Percentiles rank a stretch among this genome's conserved stretches.
Conservation (phyloP, 768 basidiomycete species). For the Baorangia bicolor region DNA sequence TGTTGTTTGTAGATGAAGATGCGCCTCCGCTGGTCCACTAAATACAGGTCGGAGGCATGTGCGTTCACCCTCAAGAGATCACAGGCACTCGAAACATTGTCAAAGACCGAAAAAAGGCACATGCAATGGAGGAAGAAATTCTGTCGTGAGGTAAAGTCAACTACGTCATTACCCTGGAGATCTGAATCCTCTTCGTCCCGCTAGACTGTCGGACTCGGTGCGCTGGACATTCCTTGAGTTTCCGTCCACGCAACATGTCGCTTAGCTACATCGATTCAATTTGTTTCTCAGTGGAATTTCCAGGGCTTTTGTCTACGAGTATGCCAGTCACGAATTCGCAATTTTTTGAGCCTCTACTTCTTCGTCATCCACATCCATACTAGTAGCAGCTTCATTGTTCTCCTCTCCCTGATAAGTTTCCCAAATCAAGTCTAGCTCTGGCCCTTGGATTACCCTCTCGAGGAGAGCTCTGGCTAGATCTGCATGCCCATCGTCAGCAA, state of each 20-base stretch:
- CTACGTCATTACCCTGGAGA: neutral
- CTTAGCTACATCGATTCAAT: neutral
- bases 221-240: slow-evolving; percentile 17
- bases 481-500: slow-evolving; percentile 25
- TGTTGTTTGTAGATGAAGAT: slow-evolving; percentile 34
- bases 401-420: slow-evolving; percentile 53
- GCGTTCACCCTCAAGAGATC: slow-evolving; percentile 44
- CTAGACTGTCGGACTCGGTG: slow-evolving; percentile 20
- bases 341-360: slow-evolving; percentile 41
- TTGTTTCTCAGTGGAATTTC: neutral
- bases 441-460: slow-evolving; percentile 69
- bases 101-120: slow-evolving; percentile 40
- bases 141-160: slow-evolving; percentile 44
- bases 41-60: slow-evolving; percentile 55
- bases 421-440: slow-evolving; percentile 67
- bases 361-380: slow-evolving; percentile 60
- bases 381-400: slow-evolving; percentile 31
- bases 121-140: slow-evolving; percentile 57
- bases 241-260: neutral
- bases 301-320: neutral
- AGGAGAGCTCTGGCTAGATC: slow-evolving; percentile 61
- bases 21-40: slow-evolving; percentile 45
- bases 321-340: slow-evolving; percentile 13
- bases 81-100: slow-evolving; percentile 32
- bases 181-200: neutral